These are phyloP conservation scores for Plenodomus lindquistii DNA, from an alignment of 2,329 filamentous ascomycete genomes.

Conservation along the genomic window DNA sequence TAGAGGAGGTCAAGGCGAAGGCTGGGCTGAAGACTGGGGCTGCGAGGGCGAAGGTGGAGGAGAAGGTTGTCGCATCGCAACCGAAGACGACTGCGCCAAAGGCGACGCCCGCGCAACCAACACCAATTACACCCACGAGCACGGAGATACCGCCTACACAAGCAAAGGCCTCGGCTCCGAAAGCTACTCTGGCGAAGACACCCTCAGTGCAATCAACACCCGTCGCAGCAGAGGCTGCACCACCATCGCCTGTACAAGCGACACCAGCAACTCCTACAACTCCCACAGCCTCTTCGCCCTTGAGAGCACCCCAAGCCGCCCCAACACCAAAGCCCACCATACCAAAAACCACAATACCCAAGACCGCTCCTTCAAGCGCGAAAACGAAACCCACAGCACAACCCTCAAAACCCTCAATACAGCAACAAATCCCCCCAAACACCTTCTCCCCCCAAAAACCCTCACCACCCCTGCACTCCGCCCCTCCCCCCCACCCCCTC, in stretches of 20 bases:
- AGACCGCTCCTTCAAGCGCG: not conserved
- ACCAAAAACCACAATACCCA: slow-evolving; percentile 2
- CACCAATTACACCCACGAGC: not conserved
- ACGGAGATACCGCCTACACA: not conserved
- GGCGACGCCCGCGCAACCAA: not conserved
- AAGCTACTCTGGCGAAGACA: too few species aligned
- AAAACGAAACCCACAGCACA: not conserved
- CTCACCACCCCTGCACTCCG: slow-evolving; percentile 24
- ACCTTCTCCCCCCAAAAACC: slow-evolving; percentile 24
- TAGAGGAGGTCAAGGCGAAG: slow-evolving; percentile 32
- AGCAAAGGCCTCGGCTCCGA: not conserved
- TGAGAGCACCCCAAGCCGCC: too few species aligned
- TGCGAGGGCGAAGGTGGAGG: not conserved
- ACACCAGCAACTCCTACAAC: too few species aligned
- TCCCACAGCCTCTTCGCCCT: too few species aligned
- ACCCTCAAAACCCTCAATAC: not conserved
- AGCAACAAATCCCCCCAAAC: slow-evolving; percentile 1
- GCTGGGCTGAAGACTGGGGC: slow-evolving; percentile 20
- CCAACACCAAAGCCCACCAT: too few species aligned
- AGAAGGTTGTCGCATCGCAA: not conserved
- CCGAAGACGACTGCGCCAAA: not conserved
- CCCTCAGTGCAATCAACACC: too few species aligned
- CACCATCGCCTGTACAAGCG: slow-evolving; percentile 3
- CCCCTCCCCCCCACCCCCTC: slow-evolving; percentile 11
- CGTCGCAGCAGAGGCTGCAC: slow-evolving; percentile 14